These are phyloP conservation scores for Irpex rosettiformis DNA, from an alignment of 1,284 basidiomycete species.

Conservation along the genomic window DNA sequence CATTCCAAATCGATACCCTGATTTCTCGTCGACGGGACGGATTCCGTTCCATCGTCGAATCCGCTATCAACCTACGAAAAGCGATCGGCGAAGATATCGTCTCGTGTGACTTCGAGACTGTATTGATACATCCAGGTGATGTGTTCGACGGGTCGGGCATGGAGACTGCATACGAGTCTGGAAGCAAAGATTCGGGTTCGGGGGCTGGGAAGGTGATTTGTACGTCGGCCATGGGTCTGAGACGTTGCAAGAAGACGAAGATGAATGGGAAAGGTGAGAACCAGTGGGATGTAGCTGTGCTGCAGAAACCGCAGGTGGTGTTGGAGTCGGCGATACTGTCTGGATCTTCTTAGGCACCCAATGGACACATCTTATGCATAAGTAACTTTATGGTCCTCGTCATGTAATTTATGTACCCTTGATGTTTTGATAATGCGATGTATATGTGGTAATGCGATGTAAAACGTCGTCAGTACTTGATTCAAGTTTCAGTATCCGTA, in stretches of 20 bases:
- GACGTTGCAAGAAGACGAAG: conserved; percentile 13
- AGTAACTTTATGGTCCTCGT: not conserved
- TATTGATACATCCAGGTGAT: conserved; percentile 16
- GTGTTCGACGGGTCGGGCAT: conserved; percentile 11
- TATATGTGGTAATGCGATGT: no score
- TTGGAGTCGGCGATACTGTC: conserved; percentile 8
- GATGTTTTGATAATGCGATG: not conserved
- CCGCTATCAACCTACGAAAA: conserved; percentile 13
- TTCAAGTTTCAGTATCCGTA: no score
- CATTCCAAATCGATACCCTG: conserved; percentile 11
- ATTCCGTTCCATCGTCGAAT: conserved; percentile 13
- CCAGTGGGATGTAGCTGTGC: conserved; percentile 15
- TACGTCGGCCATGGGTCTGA: conserved; percentile 12
- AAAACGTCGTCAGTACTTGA: no score
- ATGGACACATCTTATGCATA: not conserved
- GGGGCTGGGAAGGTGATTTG: conserved; percentile 12
- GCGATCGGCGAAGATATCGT: conserved; percentile 17
- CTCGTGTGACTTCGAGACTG: conserved; percentile 17
- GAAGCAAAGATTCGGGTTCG: not conserved
- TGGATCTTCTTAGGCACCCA: not conserved
- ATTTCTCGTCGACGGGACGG: conserved; percentile 12
- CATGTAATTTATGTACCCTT: not conserved
- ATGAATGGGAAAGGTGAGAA: conserved; percentile 4
- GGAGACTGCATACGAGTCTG: conserved; percentile 9
- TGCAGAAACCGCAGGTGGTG: conserved; percentile 14